Conservation (phyloP, 768 basidiomycete species). For the Termitomyces sp. region DNA sequence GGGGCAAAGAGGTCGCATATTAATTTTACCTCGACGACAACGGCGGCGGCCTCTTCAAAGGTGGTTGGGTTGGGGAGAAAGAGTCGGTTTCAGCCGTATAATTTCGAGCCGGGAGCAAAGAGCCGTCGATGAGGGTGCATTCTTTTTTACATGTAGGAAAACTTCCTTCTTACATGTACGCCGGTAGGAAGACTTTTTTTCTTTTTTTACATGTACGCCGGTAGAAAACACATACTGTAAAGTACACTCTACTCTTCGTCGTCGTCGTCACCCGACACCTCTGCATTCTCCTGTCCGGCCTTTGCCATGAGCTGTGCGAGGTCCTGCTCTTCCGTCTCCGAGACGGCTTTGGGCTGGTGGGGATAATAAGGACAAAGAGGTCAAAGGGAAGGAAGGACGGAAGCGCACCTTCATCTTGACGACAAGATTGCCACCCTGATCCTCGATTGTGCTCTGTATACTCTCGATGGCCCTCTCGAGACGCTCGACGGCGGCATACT, state of each 20-base stretch:
- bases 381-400: not conserved
- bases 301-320: conserved; percentile 96
- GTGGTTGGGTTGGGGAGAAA: conserved; percentile 16
- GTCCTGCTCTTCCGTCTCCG: conserved; percentile 96
- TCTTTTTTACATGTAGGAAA: too few relatives aligned
- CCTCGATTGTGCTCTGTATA: conserved; percentile 82
- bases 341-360: conserved; percentile 98
- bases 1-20: conserved; percentile 63
- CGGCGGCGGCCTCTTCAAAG: too few relatives aligned
- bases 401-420: conserved; percentile 91
- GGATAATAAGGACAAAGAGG: too few relatives aligned
- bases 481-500: conserved; percentile 89
- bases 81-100: conserved; percentile 28
- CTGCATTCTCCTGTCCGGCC: conserved; percentile 89
- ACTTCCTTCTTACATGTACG: not conserved
- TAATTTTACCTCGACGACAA: conserved; percentile 45
- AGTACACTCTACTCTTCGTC: conserved; percentile 61
- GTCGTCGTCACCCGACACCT: conserved; percentile 93
- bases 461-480: conserved; percentile 92
- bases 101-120: too few relatives aligned
- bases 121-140: not conserved
- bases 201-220: not conserved
- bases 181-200: too few relatives aligned
- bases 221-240: too few relatives aligned
- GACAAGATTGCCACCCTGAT: conserved; percentile 78